A percentile compares a stretch with the other conserved stretches of the same genome.
Evolutionary conservation across 1,139 yeast genomes (phyloP).

Genomic region (Yarrowia galli): DNA sequence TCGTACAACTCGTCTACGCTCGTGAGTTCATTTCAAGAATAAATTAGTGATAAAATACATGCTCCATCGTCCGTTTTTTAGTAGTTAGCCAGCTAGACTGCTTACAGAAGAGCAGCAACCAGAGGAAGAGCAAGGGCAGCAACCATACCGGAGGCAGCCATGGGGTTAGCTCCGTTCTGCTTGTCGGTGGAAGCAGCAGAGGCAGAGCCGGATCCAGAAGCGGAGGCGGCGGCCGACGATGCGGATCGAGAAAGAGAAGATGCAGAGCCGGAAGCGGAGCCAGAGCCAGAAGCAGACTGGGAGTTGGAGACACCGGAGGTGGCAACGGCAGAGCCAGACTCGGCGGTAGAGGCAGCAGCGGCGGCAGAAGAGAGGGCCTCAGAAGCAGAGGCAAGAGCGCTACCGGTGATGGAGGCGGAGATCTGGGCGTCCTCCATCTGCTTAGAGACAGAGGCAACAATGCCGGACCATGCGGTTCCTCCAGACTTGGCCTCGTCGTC

Average conservation of each 20-base stretch:
- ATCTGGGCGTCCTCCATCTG: conserved; percentile 21
- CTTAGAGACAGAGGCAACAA: conserved; percentile 31
- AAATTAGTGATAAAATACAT: conserved; percentile 15
- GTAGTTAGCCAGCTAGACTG: neutral
- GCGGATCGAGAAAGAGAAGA: conserved; percentile 11
- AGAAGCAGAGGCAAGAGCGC: conserved; percentile 14
- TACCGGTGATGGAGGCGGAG: conserved; percentile 14
- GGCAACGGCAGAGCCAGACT: conserved; percentile 21
- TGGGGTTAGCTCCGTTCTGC: conserved; percentile 19
- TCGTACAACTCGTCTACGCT: neutral
- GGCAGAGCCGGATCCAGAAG: conserved; percentile 9
- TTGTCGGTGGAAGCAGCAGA: conserved; percentile 15
- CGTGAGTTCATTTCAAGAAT: neutral
- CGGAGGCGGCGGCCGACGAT: conserved; percentile 11
- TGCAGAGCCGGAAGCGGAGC: conserved; percentile 12
- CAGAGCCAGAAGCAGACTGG: conserved; percentile 7
- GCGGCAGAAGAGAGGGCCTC: conserved; percentile 8
- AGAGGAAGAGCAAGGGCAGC: conserved; percentile 38
- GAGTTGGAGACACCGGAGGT: conserved; percentile 9
- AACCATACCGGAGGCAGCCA: conserved; percentile 31
- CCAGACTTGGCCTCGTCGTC: conserved; percentile 39
- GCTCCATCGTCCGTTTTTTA: neutral
- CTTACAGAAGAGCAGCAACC: conserved; percentile 38
- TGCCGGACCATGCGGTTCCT: conserved; percentile 18
- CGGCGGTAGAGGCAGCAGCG: conserved; percentile 19